Evolutionary conservation across 1,284 basidiomycete species (phyloP).

Genomic region (Naganishia albida): DNA sequence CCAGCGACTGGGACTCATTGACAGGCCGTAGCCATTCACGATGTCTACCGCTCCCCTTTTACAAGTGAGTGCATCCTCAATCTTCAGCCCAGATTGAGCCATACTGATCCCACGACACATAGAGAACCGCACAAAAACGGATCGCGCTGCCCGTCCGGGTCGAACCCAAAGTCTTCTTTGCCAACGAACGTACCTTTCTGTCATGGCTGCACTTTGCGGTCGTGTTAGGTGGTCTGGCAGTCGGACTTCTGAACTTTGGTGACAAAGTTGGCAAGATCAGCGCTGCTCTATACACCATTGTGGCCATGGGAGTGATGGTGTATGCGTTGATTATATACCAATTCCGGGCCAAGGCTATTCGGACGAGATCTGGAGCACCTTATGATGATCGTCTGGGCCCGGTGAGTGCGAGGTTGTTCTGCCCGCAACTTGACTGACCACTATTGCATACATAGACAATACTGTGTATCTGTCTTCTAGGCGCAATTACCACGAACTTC

Average conservation of each 20-base stretch:
- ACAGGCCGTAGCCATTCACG: not conserved
- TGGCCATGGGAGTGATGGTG: conserved; percentile 91
- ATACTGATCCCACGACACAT: conserved; percentile 92
- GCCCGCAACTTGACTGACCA: not conserved
- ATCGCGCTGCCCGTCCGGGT: conserved; percentile 92
- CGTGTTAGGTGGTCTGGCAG: conserved; percentile 85
- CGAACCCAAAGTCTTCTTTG: conserved; percentile 84
- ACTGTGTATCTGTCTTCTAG: conserved; percentile 79
- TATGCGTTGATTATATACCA: conserved; percentile 95
- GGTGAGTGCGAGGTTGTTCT: conserved; percentile 55
- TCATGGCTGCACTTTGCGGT: conserved; percentile 97
- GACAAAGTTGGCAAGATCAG: conserved; percentile 65
- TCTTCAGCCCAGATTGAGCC: not conserved
- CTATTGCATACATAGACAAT: conserved; percentile 63
- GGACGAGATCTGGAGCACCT: conserved; percentile 85
- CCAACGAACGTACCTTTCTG: conserved; percentile 88
- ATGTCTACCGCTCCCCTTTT: conserved; percentile 27
- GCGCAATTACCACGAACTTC: conserved; percentile 87
- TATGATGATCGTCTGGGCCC: conserved; percentile 95
- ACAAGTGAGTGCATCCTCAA: not conserved
- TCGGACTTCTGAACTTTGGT: conserved; percentile 96
- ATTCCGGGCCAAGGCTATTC: conserved; percentile 92
- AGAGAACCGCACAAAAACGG: conserved; percentile 90
- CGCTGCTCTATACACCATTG: conserved; percentile 55
- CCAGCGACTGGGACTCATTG: not conserved